Evolutionary conservation across 2,329 filamentous ascomycete genomes (phyloP), one percentile per base, ranked within the genome.

Genomic region (Aspergillus pseudotamarii): DNA sequence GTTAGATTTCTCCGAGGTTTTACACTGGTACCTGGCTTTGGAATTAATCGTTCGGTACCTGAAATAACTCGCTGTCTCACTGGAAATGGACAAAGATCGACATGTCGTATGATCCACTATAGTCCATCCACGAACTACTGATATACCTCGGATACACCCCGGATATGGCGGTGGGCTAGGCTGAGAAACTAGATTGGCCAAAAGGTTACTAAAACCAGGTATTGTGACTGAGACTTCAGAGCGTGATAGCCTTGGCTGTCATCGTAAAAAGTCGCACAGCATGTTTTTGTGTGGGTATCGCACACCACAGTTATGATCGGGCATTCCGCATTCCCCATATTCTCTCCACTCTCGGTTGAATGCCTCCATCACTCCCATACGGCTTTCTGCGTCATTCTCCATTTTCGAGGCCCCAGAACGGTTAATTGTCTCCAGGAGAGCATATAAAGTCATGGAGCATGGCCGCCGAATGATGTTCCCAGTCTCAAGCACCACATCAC

Each of bases 331-430:
- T 36, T 54, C n/a, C 10, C 51, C 51, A 54, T 54, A 34, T 6
- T 19, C 51, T 54, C 51, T 55, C 51, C 51, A 55, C 51, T 38
- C 51, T 55, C 51, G 51, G 51, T 36, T 55, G 32, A 55, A 55
- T 55, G 12, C 3, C n/a, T n/a, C 28, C 3, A 16, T 36, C 51
- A 16, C 51, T 38, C 4, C 5, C 12, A 8, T 2, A 21, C 32
- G n/a, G 8, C 23, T 26, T 16, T 12, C n/a, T 55, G 12, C 51
- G 14, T 16, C 16, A 4, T 38, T 26, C 6, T 21, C 32, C 16
- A 10, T 3, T 55, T 10, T 14, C 11, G 2, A 36, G 5, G 16
- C 16, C 32, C 51, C 32, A 41, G 32, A 16, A 38, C 51, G 51
- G 32, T 23, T 55, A 38, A 55, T 55, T 38, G 1, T 32, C 8